phyloP scores from a whole-genome alignment of 2,329 filamentous ascomycete species.

The Arachnopeziza araneosa region DNA sequence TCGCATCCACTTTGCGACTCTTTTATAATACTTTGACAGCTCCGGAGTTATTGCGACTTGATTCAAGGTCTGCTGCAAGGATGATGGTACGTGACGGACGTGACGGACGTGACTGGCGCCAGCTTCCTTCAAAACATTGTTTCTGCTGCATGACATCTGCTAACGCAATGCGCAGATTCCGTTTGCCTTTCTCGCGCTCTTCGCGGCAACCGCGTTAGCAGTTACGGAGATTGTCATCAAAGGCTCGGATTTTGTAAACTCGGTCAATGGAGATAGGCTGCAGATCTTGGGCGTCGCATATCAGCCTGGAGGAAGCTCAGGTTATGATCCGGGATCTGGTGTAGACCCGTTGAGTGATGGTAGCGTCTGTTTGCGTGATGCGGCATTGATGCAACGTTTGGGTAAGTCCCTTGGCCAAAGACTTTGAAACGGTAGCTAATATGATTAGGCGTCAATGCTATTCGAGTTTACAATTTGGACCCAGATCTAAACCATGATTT shows the following conservation, averaged over 20 bases:
- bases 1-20: not conserved
- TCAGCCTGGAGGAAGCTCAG: constrained; percentile 61
- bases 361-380: constrained; percentile 56
- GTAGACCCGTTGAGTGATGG: constrained; percentile 56
- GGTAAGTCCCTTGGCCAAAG: constrained; percentile 23
- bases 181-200: constrained; percentile 23
- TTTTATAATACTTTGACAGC: not conserved
- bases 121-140: not conserved
- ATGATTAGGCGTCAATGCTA: constrained; percentile 50
- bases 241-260: constrained; percentile 55
- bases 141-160: not conserved
- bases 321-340: constrained; percentile 48
- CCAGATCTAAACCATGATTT: constrained; percentile 61
- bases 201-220: constrained; percentile 42
- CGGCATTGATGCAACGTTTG: constrained; percentile 58
- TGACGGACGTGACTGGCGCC: not conserved
- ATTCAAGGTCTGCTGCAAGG: not conserved
- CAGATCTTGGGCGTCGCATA: constrained; percentile 65
- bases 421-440: constrained; percentile 1
- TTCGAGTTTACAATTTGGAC: constrained; percentile 65
- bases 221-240: constrained; percentile 52
- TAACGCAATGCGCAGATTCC: constrained; percentile 7
- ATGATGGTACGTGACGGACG: not conserved
- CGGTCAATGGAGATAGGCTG: constrained; percentile 52
- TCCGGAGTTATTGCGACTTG: not conserved